Conservation (phyloP, 306 rosid species). For the Rosa multiflora region DNA sequence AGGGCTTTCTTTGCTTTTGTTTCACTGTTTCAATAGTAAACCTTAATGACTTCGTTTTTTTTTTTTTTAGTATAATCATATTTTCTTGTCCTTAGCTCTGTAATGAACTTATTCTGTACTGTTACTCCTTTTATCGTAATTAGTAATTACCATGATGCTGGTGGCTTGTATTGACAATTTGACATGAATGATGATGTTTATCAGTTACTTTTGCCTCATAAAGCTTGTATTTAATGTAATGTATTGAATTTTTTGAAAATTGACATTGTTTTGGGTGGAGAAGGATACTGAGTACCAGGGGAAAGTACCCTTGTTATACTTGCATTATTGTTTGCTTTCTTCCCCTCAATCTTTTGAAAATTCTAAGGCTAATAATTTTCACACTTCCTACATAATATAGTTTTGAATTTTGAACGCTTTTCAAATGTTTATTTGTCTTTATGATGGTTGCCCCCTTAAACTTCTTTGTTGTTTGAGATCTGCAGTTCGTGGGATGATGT, state of each 20-base stretch:
- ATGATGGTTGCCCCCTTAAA: not conserved
- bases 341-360: not conserved
- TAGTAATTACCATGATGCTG: not conserved
- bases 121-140: not conserved
- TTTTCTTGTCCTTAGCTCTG: not conserved
- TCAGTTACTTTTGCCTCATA: not conserved
- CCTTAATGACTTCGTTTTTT: too few relatives aligned
- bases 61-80: too few relatives aligned
- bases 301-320: not conserved
- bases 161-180: not conserved
- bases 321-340: not conserved
- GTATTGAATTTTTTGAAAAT: not conserved
- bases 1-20: too few relatives aligned
- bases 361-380: not conserved
- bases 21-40: too few relatives aligned
- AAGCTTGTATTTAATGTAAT: not conserved
- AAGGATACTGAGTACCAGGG: not conserved
- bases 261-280: not conserved
- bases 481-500: conserved; percentile 98
- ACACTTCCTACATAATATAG: not conserved
- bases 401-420: not conserved
- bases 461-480: not conserved
- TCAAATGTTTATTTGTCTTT: conserved; percentile 5
- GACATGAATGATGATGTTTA: not conserved
- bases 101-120: not conserved